Evolutionary conservation across 805 yeast species (phyloP).

Genomic region (Sungouiozyma ichnusensis): DNA sequence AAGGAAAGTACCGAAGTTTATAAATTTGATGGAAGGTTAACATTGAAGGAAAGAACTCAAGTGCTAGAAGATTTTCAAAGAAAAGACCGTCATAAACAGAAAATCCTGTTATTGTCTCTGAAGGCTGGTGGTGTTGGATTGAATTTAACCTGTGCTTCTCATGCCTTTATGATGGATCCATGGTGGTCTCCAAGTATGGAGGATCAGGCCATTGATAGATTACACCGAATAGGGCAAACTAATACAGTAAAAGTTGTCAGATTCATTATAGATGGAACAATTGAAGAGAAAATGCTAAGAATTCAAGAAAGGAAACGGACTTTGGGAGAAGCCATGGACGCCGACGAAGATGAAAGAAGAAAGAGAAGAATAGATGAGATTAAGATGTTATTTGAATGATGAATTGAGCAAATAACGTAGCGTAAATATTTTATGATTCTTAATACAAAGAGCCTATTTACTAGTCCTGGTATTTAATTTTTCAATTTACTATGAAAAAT

Average conservation of each 20-base stretch:
- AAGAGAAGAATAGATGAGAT: conserved; percentile 64
- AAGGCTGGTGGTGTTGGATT: conserved; percentile 95
- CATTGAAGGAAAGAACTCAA: conserved; percentile 50
- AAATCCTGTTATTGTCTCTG: conserved; percentile 58
- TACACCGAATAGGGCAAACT: conserved; percentile 83
- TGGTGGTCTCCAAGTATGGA: conserved; percentile 96
- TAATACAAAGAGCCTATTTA: too few species aligned
- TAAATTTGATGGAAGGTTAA: conserved; percentile 77
- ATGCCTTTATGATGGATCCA: conserved; percentile 88
- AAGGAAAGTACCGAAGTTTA: conserved; percentile 29
- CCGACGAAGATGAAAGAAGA: conserved; percentile 64
- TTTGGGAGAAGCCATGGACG: conserved; percentile 69
- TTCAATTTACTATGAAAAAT: too few species aligned
- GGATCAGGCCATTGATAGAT: conserved; percentile 83
- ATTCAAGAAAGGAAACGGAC: conserved; percentile 79
- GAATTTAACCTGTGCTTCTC: conserved; percentile 73
- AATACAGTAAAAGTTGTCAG: conserved; percentile 62
- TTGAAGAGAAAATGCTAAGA: conserved; percentile 79
- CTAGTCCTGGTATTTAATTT: too few species aligned
- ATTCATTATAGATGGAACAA: conserved; percentile 71
- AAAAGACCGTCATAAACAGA: conserved; percentile 25
- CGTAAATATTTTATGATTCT: too few species aligned
- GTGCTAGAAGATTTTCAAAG: conserved; percentile 46
- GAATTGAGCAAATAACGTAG: too few species aligned
- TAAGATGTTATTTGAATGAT: conserved; percentile 47